Conservation (phyloP, 1,284 basidiomycete genomes). For the Cutaneotrichosporon mucoides region DNA sequence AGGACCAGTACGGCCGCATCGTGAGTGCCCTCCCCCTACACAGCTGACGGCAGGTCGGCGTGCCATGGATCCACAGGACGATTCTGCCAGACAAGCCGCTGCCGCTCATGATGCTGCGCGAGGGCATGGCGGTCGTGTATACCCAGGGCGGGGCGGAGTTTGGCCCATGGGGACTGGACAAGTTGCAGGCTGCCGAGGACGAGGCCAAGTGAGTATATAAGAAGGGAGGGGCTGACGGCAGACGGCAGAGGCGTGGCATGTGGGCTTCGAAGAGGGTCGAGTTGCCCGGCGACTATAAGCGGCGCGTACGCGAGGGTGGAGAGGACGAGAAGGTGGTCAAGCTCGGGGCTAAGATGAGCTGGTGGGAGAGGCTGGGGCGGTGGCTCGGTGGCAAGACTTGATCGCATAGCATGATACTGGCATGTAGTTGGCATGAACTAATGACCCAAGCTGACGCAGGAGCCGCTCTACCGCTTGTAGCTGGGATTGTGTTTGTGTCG, state of each 20-base stretch:
- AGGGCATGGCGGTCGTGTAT: conserved; percentile 71
- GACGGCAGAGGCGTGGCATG: conserved; percentile 62
- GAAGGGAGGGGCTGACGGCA: conserved; percentile 8
- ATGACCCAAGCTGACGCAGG: not conserved
- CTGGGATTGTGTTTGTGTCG: no score
- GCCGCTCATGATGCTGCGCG: conserved; percentile 69
- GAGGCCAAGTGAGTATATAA: conserved; percentile 62
- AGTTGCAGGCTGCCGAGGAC: conserved; percentile 58
- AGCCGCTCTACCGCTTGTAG: no score
- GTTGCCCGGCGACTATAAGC: conserved; percentile 74
- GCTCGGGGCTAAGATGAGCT: conserved; percentile 1
- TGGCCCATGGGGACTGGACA: conserved; percentile 62
- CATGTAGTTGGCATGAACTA: conserved; percentile 3
- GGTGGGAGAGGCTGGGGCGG: conserved; percentile 13
- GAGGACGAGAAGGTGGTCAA: conserved; percentile 6
- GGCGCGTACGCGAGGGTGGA: conserved; percentile 50
- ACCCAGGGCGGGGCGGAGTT: conserved; percentile 72
- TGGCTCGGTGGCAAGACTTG: conserved; percentile 21
- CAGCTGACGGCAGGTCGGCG: conserved; percentile 58
- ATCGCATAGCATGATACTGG: not conserved
- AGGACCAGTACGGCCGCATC: conserved; percentile 76
- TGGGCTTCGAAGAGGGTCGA: conserved; percentile 63
- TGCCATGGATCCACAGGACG: conserved; percentile 52
- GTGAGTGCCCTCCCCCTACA: conserved; percentile 51
- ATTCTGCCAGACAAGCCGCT: conserved; percentile 57